Base-by-base conservation (phyloP, 345 rosid species). In the Linum trigynum region DNA sequence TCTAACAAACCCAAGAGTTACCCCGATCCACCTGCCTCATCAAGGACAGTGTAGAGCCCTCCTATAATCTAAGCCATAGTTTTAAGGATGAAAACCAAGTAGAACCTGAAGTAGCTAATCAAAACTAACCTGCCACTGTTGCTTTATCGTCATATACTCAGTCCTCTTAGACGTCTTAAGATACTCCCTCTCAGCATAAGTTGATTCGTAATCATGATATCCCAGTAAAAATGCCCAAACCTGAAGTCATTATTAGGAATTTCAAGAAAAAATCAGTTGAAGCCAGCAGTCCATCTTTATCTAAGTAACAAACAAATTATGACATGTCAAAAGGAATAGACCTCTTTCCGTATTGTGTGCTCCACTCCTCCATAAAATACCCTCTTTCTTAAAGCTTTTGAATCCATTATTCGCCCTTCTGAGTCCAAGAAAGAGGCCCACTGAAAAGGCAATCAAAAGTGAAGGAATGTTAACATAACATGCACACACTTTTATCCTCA, bases 301-400 rank as follows among this genome's bases (percentile, higher is more conserved):
- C 53, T 48, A 12, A 48, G 53, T 48, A 48, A 15, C 53, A 48
- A 48, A 3, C 3, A 15, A 48, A 48, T 48, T 48, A 48, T 68
- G 11, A 59, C 55, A 63, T 9, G 57, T 5, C 1, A 40, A 55
- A 77, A 68, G 70, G 72, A 59, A 72, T 78, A 72, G 59, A 94
- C 99, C 97, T 89, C 88, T 79, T 66, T 91, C 60, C 96, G 83
- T 68, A 86, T 72, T 61, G 70, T 50, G 73, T 82, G 92, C 66
- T 87, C 97, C 70, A 85, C 79, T 82, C 95, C 97, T 64, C 99
- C 99, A 73, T 88, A 87, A 80, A 91, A 91, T 69, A 95, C 80
- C 82, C 96, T 89, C 73, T 81, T 84, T 70, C 85, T 80, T 65
- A 89, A 80, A 60, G 90, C 88, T 70, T 79, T 72, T 65, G 95